These are phyloP conservation scores for Diplodia seriata DNA, from an alignment of 2,329 filamentous ascomycete species.

Conservation along the genomic window DNA sequence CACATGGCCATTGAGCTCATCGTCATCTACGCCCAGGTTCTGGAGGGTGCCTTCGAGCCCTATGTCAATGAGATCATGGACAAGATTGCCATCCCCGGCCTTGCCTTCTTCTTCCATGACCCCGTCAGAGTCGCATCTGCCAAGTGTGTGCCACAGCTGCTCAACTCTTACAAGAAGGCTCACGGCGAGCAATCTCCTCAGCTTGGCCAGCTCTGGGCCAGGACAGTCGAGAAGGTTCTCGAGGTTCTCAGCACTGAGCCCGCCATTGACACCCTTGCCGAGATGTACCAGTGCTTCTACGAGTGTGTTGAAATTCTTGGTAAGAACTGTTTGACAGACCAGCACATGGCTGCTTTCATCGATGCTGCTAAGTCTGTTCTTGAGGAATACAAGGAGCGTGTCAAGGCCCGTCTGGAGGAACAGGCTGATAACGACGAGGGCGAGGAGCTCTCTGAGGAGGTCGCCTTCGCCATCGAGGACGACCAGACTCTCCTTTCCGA, in stretches of 20 bases:
- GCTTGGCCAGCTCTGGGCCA: conserved; percentile 81
- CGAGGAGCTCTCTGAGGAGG: conserved; percentile 87
- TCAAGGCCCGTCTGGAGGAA: conserved; percentile 83
- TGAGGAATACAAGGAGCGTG: conserved; percentile 90
- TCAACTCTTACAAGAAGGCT: conserved; percentile 92
- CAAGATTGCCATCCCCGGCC: conserved; percentile 89
- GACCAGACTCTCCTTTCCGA: conserved; percentile 96
- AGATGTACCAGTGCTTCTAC: conserved; percentile 99
- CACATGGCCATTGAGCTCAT: conserved; percentile 99
- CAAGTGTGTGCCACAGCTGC: conserved; percentile 89
- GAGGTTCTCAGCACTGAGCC: conserved; percentile 94
- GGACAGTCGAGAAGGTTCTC: conserved; percentile 86
- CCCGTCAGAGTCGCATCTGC: conserved; percentile 94
- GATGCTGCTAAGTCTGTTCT: conserved; percentile 83
- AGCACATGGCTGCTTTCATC: conserved; percentile 88
- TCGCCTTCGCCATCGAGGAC: conserved; percentile 90
- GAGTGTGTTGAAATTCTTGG: conserved; percentile 95
- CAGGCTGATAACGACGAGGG: conserved; percentile 83
- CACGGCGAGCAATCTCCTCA: conserved; percentile 82
- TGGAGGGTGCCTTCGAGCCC: conserved; percentile 90
- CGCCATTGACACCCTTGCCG: conserved; percentile 92
- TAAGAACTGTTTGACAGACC: conserved; percentile 76
- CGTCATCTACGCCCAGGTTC: conserved; percentile 93
- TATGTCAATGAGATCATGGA: conserved; percentile 95
- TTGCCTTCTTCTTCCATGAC: conserved; percentile 99